These are phyloP conservation scores for Umbelopsis isabellina DNA, from an alignment of 192 early-diverging fungal genomes.

Conservation along the genomic window DNA sequence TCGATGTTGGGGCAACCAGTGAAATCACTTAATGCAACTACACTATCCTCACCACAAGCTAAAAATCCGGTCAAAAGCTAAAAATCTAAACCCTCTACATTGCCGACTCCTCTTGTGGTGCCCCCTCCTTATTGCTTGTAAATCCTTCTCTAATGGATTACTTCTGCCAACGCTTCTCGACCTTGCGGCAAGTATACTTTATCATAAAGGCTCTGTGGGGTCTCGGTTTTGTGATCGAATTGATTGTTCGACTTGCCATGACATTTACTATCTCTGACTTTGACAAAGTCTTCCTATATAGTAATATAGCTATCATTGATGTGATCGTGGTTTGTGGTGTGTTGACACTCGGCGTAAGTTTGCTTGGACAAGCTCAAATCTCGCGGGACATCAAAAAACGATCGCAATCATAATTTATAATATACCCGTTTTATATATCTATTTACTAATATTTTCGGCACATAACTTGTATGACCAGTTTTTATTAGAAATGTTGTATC, in stretches of 20 bases:
- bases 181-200: conserved; percentile 1
- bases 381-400: too few species aligned
- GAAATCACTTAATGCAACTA: not conserved
- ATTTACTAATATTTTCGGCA: too few species aligned
- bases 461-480: too few species aligned
- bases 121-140: not conserved
- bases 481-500: too few species aligned
- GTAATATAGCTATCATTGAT: not conserved
- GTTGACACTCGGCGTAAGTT: too few species aligned
- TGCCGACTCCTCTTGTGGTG: not conserved
- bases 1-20: not conserved
- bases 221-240: conserved; percentile 7
- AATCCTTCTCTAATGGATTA: not conserved
- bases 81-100: not conserved
- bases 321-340: not conserved
- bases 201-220: not conserved
- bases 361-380: too few species aligned
- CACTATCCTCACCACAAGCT: not conserved
- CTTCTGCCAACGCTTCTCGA: not conserved
- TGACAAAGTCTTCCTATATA: not conserved
- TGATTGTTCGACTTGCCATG: not conserved
- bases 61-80: too few species aligned
- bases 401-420: too few species aligned
- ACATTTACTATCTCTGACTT: conserved; percentile 1
- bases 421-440: too few species aligned